Conservation (phyloP, 305 asterid genomes). For the Fraxinus sp. region DNA sequence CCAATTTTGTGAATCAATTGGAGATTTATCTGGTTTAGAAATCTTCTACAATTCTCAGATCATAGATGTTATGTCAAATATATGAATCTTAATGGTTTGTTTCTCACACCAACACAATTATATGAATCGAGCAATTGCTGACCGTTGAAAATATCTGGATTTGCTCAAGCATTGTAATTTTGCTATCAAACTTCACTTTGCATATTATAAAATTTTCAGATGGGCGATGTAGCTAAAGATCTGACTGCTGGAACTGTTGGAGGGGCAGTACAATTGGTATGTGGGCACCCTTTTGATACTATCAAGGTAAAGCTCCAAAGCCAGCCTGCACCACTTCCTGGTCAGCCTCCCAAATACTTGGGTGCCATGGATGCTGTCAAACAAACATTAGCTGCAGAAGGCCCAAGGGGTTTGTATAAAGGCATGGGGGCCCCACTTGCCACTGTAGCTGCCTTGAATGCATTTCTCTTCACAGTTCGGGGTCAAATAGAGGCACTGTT, state of each 20-base stretch:
- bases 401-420: conserved; percentile 81
- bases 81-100: neutral
- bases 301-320: conserved; percentile 96
- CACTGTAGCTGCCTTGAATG: conserved; percentile 93
- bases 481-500: conserved; percentile 83
- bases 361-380: conserved; percentile 92
- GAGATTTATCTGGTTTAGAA: neutral
- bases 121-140: neutral
- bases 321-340: conserved; percentile 81
- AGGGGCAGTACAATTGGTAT: conserved; percentile 82
- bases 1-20: neutral
- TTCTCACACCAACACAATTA: neutral
- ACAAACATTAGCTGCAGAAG: conserved; percentile 90
- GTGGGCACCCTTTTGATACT: conserved; percentile 93
- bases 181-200: neutral
- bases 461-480: conserved; percentile 79
- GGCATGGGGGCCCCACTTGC: conserved; percentile 99
- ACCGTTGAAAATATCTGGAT: neutral
- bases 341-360: conserved; percentile 67
- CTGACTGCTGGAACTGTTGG: conserved; percentile 85
- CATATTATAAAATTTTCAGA: conserved; percentile 34
- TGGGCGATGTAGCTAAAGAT: conserved; percentile 93
- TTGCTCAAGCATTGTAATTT: neutral
- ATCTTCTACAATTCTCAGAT: neutral
- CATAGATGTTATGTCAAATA: neutral